phyloP scores from a whole-genome alignment of 176 grass and related monocot species.

The Triticum urartu region DNA sequence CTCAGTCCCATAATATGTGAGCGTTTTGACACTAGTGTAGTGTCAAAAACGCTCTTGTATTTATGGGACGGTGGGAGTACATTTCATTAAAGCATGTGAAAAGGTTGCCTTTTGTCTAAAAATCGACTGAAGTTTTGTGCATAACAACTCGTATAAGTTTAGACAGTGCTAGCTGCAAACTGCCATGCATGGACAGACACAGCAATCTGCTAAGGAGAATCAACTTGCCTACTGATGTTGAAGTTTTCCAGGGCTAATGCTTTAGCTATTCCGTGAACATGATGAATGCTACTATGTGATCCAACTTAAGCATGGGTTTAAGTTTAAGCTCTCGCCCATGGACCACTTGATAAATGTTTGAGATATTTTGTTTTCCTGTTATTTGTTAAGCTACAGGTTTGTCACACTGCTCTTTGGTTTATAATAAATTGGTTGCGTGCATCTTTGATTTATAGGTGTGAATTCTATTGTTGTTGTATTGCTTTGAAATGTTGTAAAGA shows the following conservation, averaged over 20 bases:
- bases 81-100: background rate
- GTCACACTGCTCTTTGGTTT: background rate
- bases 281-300: background rate
- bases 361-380: background rate
- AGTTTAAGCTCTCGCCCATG: background rate
- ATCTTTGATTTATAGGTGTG: background rate
- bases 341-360: background rate
- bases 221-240: background rate
- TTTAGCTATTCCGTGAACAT: background rate
- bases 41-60: too few relatives aligned
- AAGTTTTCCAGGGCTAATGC: background rate
- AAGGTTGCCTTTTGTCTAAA: background rate
- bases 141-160: background rate
- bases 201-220: background rate
- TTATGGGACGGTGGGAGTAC: too few relatives aligned
- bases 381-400: background rate
- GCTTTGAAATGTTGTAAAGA: background rate
- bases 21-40: too few relatives aligned
- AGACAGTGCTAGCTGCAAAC: too few relatives aligned
- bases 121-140: background rate
- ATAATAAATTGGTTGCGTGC: background rate
- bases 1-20: background rate
- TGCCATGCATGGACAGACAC: too few relatives aligned
- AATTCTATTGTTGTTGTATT: background rate
- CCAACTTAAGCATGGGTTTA: background rate